Evolutionary conservation across 1,284 basidiomycete species (phyloP).

Genomic region (Heterobasidion occidentale): DNA sequence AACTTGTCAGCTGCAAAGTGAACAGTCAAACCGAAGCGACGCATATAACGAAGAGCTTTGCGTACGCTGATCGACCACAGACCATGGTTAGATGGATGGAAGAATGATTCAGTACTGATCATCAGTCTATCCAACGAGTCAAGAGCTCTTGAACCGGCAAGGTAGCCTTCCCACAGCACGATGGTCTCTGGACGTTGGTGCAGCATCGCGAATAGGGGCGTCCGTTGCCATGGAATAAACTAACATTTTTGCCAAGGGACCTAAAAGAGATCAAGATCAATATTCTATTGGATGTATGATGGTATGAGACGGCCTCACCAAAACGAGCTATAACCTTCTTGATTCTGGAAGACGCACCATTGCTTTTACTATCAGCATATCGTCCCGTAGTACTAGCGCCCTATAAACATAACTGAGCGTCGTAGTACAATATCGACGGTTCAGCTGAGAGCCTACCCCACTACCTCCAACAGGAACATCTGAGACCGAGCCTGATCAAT

Average conservation of each 20-base stretch:
- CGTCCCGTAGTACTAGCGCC: constrained; percentile 53
- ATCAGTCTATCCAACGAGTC: constrained; percentile 86
- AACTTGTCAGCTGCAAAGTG: constrained; percentile 52
- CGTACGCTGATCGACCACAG: constrained; percentile 55
- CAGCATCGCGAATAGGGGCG: constrained; percentile 46
- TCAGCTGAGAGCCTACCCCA: constrained; percentile 32
- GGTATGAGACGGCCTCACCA: constrained; percentile 32
- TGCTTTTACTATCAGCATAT: constrained; percentile 61
- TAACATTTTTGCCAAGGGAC: constrained; percentile 79
- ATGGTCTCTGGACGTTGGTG: constrained; percentile 20
- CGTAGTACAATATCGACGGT: not conserved
- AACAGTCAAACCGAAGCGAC: constrained; percentile 12
- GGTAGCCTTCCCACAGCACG: constrained; percentile 39
- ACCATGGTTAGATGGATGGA: constrained; percentile 82
- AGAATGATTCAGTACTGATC: constrained; percentile 90
- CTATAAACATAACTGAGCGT: constrained; percentile 25
- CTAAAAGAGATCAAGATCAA: constrained; percentile 25
- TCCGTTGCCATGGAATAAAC: constrained; percentile 92
- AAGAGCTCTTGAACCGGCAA: constrained; percentile 85
- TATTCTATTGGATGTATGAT: too few relatives aligned
- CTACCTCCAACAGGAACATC: constrained; percentile 69
- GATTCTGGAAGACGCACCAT: constrained; percentile 64
- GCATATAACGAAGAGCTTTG: not conserved
- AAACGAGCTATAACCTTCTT: constrained; percentile 72
- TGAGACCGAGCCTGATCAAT: constrained; percentile 20